Evolutionary conservation across 495 filamentous ascomycete species (phyloP), one percentile per base, ranked within the genome.

Genomic region (Penicillium robsamsonii): DNA sequence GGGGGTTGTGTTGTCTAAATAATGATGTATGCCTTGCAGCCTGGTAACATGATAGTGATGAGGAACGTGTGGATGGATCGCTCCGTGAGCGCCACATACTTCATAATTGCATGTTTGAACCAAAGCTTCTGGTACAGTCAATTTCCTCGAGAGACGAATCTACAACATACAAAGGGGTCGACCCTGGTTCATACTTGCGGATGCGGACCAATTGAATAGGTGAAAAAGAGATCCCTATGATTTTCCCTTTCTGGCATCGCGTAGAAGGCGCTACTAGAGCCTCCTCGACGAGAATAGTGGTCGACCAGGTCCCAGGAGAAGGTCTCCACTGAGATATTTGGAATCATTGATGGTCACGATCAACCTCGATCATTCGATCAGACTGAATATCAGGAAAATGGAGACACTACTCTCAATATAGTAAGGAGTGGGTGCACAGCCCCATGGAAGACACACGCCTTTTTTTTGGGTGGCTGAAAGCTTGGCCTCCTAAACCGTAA

Each of bases 381-480:
- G 12, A 10, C 42, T 25, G 0, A 15, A 48, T 18, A 7, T 31
- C 42, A 24, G 41, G 31, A 15, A 24, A 13, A 42, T 54, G 52
- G 52, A 54, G 22, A 46, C 52, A 9, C 42, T 54, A 46, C 13
- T 13, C 42, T 25, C 18, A 20, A 38, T 40, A 1, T n/a, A 27
- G 52, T 44, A 46, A 46, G 5, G 15, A 37, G n/a, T 24, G 25
- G 25, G 10, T 18, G 22, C 11, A 53, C 40, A 25, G 51, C 51
- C 29, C 40, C 40, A 9, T 17, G n/a, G 6, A 13, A 30, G 42
- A 22, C 22, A 54, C 41, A 31, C 37, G 38, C 52, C 42, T 25
- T 38, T 46, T 18, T 20, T 11, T n/a, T 10, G 13, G 24, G 47
- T 52, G 38, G 50, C 50, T 52, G 25, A 42, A 25, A 50, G 20